phyloP scores from a whole-genome alignment of 1,139 yeast species.

The Saccharomyces pastorianus region DNA sequence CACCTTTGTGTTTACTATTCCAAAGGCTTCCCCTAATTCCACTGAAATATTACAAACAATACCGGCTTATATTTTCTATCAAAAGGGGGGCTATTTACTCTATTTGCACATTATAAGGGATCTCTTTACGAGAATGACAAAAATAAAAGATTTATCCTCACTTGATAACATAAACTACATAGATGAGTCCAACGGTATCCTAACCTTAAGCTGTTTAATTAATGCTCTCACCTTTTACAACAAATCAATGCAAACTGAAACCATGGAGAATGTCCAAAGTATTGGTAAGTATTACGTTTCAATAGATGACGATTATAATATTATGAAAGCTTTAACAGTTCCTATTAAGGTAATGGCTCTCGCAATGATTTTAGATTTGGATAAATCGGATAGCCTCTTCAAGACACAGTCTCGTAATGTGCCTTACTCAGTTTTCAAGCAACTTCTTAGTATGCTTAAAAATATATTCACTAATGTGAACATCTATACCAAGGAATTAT shows the following conservation, averaged over 20 bases:
- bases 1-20: constrained; percentile 28
- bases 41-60: constrained; percentile 36
- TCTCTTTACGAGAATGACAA: constrained; percentile 16
- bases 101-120: constrained; percentile 19
- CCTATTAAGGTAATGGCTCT: constrained; percentile 21
- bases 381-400: constrained; percentile 15
- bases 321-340: constrained; percentile 20
- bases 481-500: constrained; percentile 33
- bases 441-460: constrained; percentile 23
- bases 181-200: constrained; percentile 34
- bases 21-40: constrained; percentile 24
- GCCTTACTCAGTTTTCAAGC: constrained; percentile 31
- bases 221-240: constrained; percentile 39
- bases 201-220: constrained; percentile 37
- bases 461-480: constrained; percentile 20
- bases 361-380: constrained; percentile 18
- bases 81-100: constrained; percentile 37
- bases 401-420: constrained; percentile 17
- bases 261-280: constrained; percentile 26
- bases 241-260: constrained; percentile 32
- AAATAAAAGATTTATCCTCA: constrained; percentile 30
- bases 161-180: constrained; percentile 35
- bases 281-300: constrained; percentile 22
- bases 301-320: constrained; percentile 19
- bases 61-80: constrained; percentile 42